phyloP scores from a whole-genome alignment of 169 alveolate species.

The Babesia divergens region DNA sequence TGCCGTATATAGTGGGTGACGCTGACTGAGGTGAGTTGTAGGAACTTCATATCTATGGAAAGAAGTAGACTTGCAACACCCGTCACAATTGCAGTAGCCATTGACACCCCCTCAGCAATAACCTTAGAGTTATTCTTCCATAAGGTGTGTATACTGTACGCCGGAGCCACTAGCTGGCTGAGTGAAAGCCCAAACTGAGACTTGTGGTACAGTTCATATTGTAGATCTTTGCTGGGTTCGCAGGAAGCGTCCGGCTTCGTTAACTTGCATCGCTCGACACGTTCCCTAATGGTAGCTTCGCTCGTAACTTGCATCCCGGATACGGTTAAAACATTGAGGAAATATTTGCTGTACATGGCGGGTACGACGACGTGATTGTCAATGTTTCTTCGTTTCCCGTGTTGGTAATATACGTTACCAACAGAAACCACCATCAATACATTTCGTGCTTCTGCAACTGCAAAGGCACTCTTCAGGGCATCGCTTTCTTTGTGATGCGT shows the following conservation, averaged over 20 bases:
- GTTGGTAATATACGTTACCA: neutral
- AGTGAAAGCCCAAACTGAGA: constrained; percentile 56
- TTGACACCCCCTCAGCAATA: constrained; percentile 57
- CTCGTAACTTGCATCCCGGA: neutral
- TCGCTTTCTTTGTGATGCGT: constrained; percentile 32
- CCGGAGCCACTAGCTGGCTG: constrained; percentile 65
- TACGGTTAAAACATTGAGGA: neutral
- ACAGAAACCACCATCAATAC: constrained; percentile 4
- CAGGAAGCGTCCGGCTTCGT: neutral
- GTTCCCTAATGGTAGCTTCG: neutral
- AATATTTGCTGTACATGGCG: neutral
- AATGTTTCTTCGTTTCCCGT: neutral
- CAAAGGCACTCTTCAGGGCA: constrained; percentile 20
- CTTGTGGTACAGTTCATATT: constrained; percentile 41
- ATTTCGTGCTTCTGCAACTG: neutral
- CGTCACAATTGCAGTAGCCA: constrained; percentile 68
- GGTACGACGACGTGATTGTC: neutral
- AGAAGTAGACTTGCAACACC: constrained; percentile 57
- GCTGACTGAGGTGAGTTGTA: neutral
- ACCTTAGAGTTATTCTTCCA: constrained; percentile 49
- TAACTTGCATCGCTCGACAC: neutral
- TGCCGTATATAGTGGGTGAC: neutral
- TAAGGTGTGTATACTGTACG: constrained; percentile 52
- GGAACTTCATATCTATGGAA: constrained; percentile 41
- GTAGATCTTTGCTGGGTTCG: neutral